Percentiles rank a stretch among this genome's conserved stretches.
Evolutionary conservation across 306 rosid genomes (phyloP).

Genomic region (Boehmeria nivea): DNA sequence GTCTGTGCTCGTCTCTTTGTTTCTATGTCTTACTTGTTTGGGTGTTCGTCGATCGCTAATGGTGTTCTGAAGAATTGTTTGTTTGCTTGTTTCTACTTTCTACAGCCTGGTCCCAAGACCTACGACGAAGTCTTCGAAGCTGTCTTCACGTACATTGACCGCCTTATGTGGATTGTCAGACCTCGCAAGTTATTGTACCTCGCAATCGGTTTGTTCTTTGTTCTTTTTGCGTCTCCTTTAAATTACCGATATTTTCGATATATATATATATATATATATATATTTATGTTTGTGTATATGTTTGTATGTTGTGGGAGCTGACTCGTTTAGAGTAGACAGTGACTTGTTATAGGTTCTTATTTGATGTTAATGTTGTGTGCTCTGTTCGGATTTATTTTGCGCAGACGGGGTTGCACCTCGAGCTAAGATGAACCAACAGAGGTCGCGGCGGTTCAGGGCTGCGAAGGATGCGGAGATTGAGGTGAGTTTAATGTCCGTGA

Average conservation of each 20-base stretch:
- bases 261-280: no score
- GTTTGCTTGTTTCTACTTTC: not conserved
- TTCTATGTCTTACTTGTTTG: not conserved
- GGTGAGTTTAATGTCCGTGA: conserved; percentile 2
- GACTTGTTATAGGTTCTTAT: not conserved
- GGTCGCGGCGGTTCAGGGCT: conserved; percentile 23
- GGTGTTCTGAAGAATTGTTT: no score
- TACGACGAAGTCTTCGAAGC: conserved; percentile 19
- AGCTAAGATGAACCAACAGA: conserved; percentile 33
- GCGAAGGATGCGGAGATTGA: conserved; percentile 23
- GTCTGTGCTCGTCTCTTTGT: not conserved
- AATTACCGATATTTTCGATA: no score
- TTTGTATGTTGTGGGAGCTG: no score
- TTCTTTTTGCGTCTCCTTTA: not conserved
- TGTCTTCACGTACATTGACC: conserved; percentile 16
- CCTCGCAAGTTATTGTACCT: conserved; percentile 24
- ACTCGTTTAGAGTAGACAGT: not conserved
- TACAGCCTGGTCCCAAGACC: conserved; percentile 19
- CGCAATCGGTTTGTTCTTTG: conserved; percentile 20
- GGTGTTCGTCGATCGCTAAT: not conserved
- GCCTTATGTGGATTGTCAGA: conserved; percentile 15
- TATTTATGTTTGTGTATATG: no score
- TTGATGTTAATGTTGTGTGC: not conserved
- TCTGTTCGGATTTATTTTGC: not conserved
- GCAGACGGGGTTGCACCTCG: conserved; percentile 32